Conservation (phyloP, 257 asterid genomes). For the Fraxinus quadrangulata region DNA sequence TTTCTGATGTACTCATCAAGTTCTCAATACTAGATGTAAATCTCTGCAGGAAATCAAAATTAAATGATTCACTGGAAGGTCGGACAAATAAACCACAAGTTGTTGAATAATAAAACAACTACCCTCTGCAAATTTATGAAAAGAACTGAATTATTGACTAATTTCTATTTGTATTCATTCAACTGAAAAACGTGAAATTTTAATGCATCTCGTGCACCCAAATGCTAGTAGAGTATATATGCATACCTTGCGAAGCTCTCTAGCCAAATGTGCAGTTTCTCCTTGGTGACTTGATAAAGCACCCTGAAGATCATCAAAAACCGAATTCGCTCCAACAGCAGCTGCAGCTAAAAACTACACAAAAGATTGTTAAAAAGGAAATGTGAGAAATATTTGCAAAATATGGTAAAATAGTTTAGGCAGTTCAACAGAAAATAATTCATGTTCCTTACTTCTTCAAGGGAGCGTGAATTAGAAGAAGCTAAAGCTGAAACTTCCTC, state of each 20-base stretch:
- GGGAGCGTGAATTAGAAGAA: conserved; percentile 49
- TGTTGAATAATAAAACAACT: background rate
- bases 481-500: conserved; percentile 66
- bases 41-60: conserved; percentile 38
- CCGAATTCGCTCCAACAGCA: conserved; percentile 49
- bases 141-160: conserved; percentile 5
- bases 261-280: conserved; percentile 67
- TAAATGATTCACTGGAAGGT: background rate
- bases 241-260: conserved; percentile 83
- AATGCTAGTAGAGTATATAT: background rate
- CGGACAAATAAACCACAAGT: conserved; percentile 6
- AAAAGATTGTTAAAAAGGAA: conserved; percentile 15
- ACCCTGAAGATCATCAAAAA: conserved; percentile 65
- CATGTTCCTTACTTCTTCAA: conserved; percentile 55
- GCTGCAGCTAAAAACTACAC: conserved; percentile 63
- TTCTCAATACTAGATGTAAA: conserved; percentile 55
- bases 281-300: conserved; percentile 60
- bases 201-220: background rate
- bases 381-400: conserved; percentile 13
- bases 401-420: background rate
- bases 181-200: background rate
- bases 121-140: background rate
- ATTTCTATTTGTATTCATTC: background rate
- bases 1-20: conserved; percentile 55
- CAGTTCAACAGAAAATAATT: background rate